Conservation (phyloP, 2,329 filamentous ascomycete species). For the Xylariaceae sp. region DNA sequence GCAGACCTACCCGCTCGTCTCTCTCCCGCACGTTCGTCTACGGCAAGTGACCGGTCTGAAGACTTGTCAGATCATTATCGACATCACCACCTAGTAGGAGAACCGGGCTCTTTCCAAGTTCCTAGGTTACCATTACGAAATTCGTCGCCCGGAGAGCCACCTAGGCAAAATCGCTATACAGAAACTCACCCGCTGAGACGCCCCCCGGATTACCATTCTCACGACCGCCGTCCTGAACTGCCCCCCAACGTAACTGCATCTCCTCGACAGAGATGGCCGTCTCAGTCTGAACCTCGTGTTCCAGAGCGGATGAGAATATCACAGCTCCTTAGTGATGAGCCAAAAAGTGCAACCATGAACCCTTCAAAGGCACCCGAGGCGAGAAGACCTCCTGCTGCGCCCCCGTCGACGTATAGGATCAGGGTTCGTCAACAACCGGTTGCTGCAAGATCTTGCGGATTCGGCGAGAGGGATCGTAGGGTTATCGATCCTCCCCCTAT, state of each 20-base stretch:
- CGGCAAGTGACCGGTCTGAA: conserved; percentile 24
- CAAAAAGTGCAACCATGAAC: conserved; percentile 18
- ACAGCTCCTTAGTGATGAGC: conserved; percentile 34
- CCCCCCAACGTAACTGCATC: conserved; percentile 23
- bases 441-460: conserved; percentile 79
- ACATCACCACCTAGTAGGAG: conserved; percentile 21
- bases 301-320: conserved; percentile 38
- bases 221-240: conserved; percentile 19
- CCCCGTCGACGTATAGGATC: conserved; percentile 48
- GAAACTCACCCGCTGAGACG: conserved; percentile 25
- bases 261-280: conserved; percentile 26
- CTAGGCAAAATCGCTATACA: conserved; percentile 19
- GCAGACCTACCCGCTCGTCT: conserved; percentile 19
- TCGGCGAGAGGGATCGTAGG: conserved; percentile 78
- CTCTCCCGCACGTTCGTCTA: conserved; percentile 27
- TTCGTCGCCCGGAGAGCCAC: conserved; percentile 14
- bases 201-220: conserved; percentile 20
- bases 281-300: conserved; percentile 29
- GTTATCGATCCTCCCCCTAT: conserved; percentile 86
- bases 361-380: conserved; percentile 29
- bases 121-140: conserved; percentile 17
- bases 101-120: conserved; percentile 23
- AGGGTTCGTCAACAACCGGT: conserved; percentile 75
- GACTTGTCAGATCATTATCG: conserved; percentile 26
- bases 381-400: conserved; percentile 12